Conservation (phyloP, 495 filamentous ascomycete species). For the Penicillium pulvis region DNA sequence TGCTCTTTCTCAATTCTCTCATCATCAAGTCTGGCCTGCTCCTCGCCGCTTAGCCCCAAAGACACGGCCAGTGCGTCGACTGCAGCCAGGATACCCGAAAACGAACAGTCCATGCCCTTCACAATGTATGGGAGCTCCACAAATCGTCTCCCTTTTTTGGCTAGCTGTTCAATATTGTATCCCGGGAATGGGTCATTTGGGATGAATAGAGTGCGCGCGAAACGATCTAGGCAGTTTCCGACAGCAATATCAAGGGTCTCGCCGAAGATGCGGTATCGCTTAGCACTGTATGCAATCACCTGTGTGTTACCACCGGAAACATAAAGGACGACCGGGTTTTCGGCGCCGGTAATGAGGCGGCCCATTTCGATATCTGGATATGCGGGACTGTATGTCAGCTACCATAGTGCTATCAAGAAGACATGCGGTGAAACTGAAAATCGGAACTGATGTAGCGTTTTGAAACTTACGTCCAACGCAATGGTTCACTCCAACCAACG, state of each 20-base stretch:
- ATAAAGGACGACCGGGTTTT: slow-evolving; percentile 94
- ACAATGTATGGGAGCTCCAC: slow-evolving; percentile 93
- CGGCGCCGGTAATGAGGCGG: slow-evolving; percentile 83
- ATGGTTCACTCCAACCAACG: slow-evolving; percentile 91
- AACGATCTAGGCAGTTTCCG: slow-evolving; percentile 95
- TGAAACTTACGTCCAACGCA: slow-evolving; percentile 79
- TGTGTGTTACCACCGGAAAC: slow-evolving; percentile 97
- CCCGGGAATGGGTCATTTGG: slow-evolving; percentile 95
- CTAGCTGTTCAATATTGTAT: slow-evolving; percentile 97
- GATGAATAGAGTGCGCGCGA: slow-evolving; percentile 86
- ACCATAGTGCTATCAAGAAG: background rate
- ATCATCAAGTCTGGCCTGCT: slow-evolving; percentile 38
- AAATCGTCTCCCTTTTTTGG: slow-evolving; percentile 72
- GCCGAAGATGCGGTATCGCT: slow-evolving; percentile 95
- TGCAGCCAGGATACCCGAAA: slow-evolving; percentile 83
- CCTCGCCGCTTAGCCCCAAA: slow-evolving; percentile 50
- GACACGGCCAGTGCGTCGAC: slow-evolving; percentile 75
- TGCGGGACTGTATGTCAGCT: slow-evolving; percentile 12
- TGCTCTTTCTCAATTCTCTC: slow-evolving; percentile 28
- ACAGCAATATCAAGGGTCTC: slow-evolving; percentile 97
- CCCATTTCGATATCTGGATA: slow-evolving; percentile 90
- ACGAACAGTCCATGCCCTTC: slow-evolving; percentile 98
- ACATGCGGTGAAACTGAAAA: background rate
- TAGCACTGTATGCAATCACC: slow-evolving; percentile 93
- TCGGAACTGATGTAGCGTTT: background rate